Evolutionary conservation across 2,329 filamentous ascomycete species (phyloP), one percentile per base, ranked within the genome.

Genomic region (Colletotrichum sansevieriae): DNA sequence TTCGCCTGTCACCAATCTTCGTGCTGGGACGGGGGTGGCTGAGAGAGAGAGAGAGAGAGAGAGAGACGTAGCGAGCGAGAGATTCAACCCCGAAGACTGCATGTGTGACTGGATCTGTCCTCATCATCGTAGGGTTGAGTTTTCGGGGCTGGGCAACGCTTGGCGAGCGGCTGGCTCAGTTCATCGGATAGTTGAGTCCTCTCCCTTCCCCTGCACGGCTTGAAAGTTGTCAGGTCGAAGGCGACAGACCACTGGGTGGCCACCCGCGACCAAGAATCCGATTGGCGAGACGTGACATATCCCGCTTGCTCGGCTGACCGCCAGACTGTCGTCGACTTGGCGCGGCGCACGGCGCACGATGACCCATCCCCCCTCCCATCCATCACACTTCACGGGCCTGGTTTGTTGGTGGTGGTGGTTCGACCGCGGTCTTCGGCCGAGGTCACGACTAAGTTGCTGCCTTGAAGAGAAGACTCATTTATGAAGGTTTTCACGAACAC

Each of bases 81-180:
- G n/a, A 37, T 33, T 51, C 25, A n/a, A 3, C 9, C 29, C 54
- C 46, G 54, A 54, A n/a, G 22, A 41, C 39, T 20, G 47, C 22
- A 59, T 65, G 46, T 55, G 46, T 10, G 39, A 29, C 37, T 20
- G 46, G 29, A 59, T 59, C 65, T 65, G 33, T 49, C 65, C 59
- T 65, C 39, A 9, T 59, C 39, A 12, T 59, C 33, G 12, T 39
- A 54, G 29, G 33, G 52, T 20, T 15, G 15, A 12, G 11, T 39
- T 11, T 11, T 11, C 1, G 37, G 37, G 13, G 37, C 13, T 39
- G 37, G 37, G 37, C 37, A 11, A 39, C 29, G 39, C 22, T 7
- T 59, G 39, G 20, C 39, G 25, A 51, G 13, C 22, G 22, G 22
- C 15, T 51, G 44, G 52, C 44, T 35, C 44, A 44, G 46, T 55